These are phyloP conservation scores for Coffea canephora DNA, from an alignment of 257 asterid genomes.

Conservation along the genomic window DNA sequence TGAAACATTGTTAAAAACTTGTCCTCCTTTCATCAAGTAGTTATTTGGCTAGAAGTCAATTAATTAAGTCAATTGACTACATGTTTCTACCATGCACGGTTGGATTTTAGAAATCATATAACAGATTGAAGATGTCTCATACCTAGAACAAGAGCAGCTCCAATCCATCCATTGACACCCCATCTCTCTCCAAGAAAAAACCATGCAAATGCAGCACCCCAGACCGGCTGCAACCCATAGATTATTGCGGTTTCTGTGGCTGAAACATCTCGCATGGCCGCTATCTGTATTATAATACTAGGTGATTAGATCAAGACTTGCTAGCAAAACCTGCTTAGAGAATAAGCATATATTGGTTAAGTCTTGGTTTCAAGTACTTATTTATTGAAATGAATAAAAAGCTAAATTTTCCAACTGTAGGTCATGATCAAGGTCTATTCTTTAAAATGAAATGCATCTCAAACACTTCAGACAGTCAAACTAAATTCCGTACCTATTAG, in stretches of 20 bases:
- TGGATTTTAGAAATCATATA: not conserved
- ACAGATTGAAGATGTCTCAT: slow-evolving; percentile 28
- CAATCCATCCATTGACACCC: slow-evolving; percentile 76
- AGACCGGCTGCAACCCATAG: slow-evolving; percentile 75
- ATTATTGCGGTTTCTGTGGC: slow-evolving; percentile 78
- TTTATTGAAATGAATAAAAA: no score
- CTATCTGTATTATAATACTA: slow-evolving; percentile 34
- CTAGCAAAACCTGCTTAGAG: not conserved
- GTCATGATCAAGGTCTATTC: not conserved
- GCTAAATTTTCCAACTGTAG: not conserved
- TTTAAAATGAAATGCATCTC: not conserved
- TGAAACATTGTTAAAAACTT: not conserved
- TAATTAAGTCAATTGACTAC: not conserved
- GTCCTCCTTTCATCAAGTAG: not conserved
- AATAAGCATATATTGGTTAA: not conserved
- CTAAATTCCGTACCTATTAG: not conserved
- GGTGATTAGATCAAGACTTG: not conserved
- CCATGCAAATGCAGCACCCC: slow-evolving; percentile 95
- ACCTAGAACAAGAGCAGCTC: slow-evolving; percentile 80
- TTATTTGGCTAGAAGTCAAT: slow-evolving; percentile 2
- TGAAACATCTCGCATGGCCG: slow-evolving; percentile 71
- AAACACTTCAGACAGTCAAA: not conserved
- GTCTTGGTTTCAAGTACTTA: not conserved
- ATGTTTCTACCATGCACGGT: not conserved
- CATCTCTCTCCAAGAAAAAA: slow-evolving; percentile 83